phyloP scores from a whole-genome alignment of 257 asterid species.

The Capsicum chinense region DNA sequence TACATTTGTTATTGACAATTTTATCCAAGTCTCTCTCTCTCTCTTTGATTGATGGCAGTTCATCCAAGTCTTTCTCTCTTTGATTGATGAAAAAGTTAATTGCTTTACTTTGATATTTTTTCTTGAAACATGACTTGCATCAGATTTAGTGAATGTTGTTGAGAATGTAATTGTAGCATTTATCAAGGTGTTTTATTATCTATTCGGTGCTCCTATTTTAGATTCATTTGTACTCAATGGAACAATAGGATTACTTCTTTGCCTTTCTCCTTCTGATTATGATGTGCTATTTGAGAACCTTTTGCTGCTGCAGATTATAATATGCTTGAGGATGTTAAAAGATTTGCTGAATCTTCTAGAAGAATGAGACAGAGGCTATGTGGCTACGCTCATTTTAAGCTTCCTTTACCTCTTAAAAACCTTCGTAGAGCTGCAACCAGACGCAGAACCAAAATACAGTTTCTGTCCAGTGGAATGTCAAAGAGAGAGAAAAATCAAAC shows the following conservation, averaged over 20 bases:
- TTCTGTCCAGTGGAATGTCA: constrained; percentile 76
- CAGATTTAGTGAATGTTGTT: constrained; percentile 14
- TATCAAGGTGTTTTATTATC: neutral
- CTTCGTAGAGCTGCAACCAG: constrained; percentile 69
- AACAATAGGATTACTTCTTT: neutral
- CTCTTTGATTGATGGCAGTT: neutral
- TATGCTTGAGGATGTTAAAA: constrained; percentile 91
- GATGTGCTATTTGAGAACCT: neutral
- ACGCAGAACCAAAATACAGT: constrained; percentile 59
- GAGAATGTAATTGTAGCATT: neutral
- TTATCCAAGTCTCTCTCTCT: neutral
- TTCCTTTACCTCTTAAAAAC: constrained; percentile 60
- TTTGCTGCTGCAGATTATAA: constrained; percentile 57
- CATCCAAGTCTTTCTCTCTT: neutral
- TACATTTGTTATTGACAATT: neutral
- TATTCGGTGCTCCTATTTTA: neutral
- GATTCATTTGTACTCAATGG: constrained; percentile 9
- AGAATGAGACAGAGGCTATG: constrained; percentile 65
- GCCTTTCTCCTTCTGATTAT: constrained; percentile 11
- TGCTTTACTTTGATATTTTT: constrained; percentile 13
- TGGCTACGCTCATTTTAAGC: constrained; percentile 50
- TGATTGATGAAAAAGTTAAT: neutral
- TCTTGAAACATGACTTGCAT: constrained; percentile 9
- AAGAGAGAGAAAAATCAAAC: constrained; percentile 68
- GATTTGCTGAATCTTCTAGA: constrained; percentile 83